Conservation (phyloP, 2,329 filamentous ascomycete species). For the Monilinia fructicola region DNA sequence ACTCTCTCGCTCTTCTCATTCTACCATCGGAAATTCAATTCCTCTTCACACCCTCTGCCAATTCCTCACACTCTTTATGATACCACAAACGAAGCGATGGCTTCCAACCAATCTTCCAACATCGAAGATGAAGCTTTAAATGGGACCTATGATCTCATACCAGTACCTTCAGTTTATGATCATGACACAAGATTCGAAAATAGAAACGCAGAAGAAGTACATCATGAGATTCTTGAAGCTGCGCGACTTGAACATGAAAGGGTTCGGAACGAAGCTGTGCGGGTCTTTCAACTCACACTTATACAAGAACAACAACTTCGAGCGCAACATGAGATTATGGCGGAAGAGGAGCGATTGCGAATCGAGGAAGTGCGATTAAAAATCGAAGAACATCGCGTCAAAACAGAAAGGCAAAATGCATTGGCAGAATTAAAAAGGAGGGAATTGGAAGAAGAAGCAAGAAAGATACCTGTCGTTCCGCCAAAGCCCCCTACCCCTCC, state of each 20-base stretch:
- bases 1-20: not conserved
- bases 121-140: constrained; percentile 15
- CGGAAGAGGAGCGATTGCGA: constrained; percentile 7
- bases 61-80: constrained; percentile 3
- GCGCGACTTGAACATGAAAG: constrained; percentile 66
- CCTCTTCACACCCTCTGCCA: too few species aligned
- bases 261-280: constrained; percentile 54
- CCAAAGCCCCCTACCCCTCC: constrained; percentile 32
- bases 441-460: constrained; percentile 44
- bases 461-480: constrained; percentile 35
- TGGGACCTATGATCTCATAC: constrained; percentile 19
- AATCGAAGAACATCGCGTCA: constrained; percentile 34
- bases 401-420: constrained; percentile 46
- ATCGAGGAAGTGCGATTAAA: constrained; percentile 2
- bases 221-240: constrained; percentile 59
- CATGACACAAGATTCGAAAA: constrained; percentile 26
- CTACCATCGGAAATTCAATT: not conserved
- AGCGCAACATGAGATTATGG: constrained; percentile 23
- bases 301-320: constrained; percentile 44
- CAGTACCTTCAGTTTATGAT: constrained; percentile 17
- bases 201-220: constrained; percentile 32
- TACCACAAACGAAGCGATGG: constrained; percentile 9
- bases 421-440: constrained; percentile 53
- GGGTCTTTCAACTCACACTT: constrained; percentile 50
- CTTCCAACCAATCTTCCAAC: constrained; percentile 12